These are phyloP conservation scores for Solanum tarijense DNA, from an alignment of 257 asterid species.

Conservation along the genomic window DNA sequence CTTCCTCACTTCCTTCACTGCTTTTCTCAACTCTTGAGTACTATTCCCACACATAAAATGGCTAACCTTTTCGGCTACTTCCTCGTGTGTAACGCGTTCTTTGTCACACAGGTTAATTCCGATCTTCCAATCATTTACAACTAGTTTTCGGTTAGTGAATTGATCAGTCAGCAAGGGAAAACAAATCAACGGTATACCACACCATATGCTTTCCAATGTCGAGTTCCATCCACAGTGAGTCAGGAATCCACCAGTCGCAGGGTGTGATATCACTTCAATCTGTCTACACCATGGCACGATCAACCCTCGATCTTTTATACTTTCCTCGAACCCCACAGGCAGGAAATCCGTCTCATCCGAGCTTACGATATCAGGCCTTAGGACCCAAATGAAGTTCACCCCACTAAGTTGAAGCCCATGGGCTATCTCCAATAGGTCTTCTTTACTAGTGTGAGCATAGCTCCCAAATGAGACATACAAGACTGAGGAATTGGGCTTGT, in stretches of 20 bases:
- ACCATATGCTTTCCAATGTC: constrained; percentile 55
- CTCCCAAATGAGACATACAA: constrained; percentile 71
- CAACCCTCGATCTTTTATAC: constrained; percentile 29
- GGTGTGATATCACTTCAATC: constrained; percentile 49
- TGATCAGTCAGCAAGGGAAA: constrained; percentile 61
- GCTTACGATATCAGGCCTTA: constrained; percentile 58
- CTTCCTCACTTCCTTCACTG: constrained; percentile 34
- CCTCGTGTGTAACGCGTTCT: constrained; percentile 25
- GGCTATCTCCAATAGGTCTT: constrained; percentile 57
- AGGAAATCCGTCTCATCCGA: constrained; percentile 30
- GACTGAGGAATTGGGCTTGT: constrained; percentile 44
- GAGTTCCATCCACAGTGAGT: constrained; percentile 86
- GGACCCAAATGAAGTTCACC: constrained; percentile 54
- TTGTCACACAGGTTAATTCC: constrained; percentile 50
- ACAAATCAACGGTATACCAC: constrained; percentile 44
- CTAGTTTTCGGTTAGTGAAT: constrained; percentile 57
- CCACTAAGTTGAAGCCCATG: constrained; percentile 42
- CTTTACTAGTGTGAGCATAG: constrained; percentile 46
- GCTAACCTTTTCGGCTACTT: constrained; percentile 36
- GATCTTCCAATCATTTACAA: constrained; percentile 64
- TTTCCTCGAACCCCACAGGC: constrained; percentile 28
- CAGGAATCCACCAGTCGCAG: constrained; percentile 50
- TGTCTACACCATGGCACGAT: constrained; percentile 63
- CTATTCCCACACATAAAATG: constrained; percentile 36
- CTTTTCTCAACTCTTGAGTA: constrained; percentile 26